Conservation (phyloP, 371 early-diverging fungal species). For the Haplosporangium sp. region DNA sequence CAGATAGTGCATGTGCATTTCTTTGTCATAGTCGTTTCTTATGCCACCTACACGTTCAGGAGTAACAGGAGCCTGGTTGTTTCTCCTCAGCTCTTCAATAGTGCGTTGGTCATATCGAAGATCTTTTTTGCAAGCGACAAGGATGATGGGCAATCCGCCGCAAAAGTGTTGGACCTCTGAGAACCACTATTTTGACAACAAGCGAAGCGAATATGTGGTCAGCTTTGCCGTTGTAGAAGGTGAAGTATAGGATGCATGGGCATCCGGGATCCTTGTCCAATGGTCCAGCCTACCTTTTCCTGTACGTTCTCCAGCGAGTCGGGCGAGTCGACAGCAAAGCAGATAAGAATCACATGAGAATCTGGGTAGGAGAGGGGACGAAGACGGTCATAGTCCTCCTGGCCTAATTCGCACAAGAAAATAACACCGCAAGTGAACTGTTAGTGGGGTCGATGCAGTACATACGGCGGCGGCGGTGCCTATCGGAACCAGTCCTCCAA, state of each 20-base stretch:
- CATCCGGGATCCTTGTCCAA: neutral
- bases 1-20: neutral
- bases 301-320: slow-evolving; percentile 96
- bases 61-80: slow-evolving; percentile 84
- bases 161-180: slow-evolving; percentile 93
- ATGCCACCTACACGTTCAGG: slow-evolving; percentile 74
- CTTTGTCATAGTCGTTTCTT: neutral
- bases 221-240: neutral
- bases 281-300: slow-evolving; percentile 69
- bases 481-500: too few species aligned
- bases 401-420: slow-evolving; percentile 62
- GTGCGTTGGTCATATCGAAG: slow-evolving; percentile 84
- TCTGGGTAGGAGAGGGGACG: slow-evolving; percentile 98
- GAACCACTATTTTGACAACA: slow-evolving; percentile 78
- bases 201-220: slow-evolving; percentile 3
- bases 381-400: slow-evolving; percentile 96
- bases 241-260: neutral
- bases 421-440: too few species aligned
- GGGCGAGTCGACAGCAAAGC: slow-evolving; percentile 93
- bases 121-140: slow-evolving; percentile 95
- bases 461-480: neutral
- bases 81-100: slow-evolving; percentile 82
- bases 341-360: slow-evolving; percentile 96
- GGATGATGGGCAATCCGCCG: slow-evolving; percentile 86
- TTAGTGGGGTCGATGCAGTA: neutral